Evolutionary conservation across 2,329 filamentous ascomycete species (phyloP).

Genomic region (Beauveria scarabaeidicola): DNA sequence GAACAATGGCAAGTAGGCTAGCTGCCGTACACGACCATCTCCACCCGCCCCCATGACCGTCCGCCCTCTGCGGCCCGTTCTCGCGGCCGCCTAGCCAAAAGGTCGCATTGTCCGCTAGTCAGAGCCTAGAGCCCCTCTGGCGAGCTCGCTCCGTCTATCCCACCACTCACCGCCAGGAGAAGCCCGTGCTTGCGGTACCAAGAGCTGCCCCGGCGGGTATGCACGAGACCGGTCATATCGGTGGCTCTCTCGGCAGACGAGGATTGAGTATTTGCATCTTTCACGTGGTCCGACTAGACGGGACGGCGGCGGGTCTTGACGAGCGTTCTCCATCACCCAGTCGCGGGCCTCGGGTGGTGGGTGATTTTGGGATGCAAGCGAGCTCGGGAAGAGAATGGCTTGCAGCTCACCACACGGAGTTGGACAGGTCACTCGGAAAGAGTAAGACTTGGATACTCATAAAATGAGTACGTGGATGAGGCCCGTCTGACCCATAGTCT

Average conservation of each 20-base stretch:
- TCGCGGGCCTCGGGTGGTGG: neutral
- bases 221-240: slow-evolving; percentile 2
- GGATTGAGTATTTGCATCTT: neutral
- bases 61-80: slow-evolving; percentile 20
- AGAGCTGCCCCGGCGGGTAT: slow-evolving; percentile 12
- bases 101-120: neutral
- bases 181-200: neutral
- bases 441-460: neutral
- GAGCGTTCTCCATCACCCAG: no score
- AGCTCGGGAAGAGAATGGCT: neutral
- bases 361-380: neutral
- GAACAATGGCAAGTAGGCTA: neutral
- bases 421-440: no score
- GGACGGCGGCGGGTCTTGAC: neutral
- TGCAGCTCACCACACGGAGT: neutral
- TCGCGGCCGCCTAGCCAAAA: slow-evolving; percentile 16
- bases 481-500: neutral
- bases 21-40: neutral
- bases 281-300: neutral
- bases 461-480: neutral
- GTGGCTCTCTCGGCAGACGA: neutral
- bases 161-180: neutral
- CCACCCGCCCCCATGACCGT: slow-evolving; percentile 10
- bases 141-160: neutral
- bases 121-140: neutral